These are phyloP conservation scores for Brettanomyces sp. DNA, from an alignment of 805 yeast species.

Conservation along the genomic window DNA sequence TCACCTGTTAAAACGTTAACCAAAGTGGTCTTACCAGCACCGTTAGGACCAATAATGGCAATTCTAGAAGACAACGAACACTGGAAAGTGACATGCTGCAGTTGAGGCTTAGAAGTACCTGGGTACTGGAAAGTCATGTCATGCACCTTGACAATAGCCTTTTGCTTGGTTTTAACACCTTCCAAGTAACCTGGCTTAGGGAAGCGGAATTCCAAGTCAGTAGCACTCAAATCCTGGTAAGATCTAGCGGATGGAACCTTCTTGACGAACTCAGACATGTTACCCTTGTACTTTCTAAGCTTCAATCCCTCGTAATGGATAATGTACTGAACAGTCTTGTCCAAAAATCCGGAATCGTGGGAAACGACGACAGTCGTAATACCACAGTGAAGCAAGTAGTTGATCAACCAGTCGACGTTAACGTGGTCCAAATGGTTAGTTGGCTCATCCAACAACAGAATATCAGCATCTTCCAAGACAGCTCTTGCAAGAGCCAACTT, in stretches of 20 bases:
- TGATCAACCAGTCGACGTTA: conserved; percentile 98
- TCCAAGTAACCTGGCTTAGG: conserved; percentile 99
- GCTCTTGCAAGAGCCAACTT: conserved; percentile 99
- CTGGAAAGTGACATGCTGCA: conserved; percentile 88
- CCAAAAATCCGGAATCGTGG: conserved; percentile 99
- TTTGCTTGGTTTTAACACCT: conserved; percentile 99
- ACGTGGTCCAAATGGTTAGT: conserved; percentile 99
- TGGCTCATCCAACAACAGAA: conserved; percentile 97
- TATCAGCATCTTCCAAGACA: conserved; percentile 96
- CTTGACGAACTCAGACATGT: conserved; percentile 97
- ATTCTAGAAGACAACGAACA: conserved; percentile 98
- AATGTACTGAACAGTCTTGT: conserved; percentile 94
- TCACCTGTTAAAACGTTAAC: conserved; percentile 99
- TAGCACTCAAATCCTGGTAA: conserved; percentile 97
- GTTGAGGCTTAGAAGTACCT: conserved; percentile 96
- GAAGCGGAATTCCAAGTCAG: conserved; percentile 93
- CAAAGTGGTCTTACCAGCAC: conserved; percentile 99
- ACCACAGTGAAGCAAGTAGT: conserved; percentile 98
- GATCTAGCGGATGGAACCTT: conserved; percentile 98
- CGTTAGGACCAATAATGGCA: conserved; percentile 99
- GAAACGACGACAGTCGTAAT: conserved; percentile 97
- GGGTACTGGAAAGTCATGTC: conserved; percentile 99
- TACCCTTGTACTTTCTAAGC: conserved; percentile 99
- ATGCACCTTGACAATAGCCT: conserved; percentile 97
- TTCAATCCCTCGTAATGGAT: conserved; percentile 99